Evolutionary conservation across 805 yeast species (phyloP), one percentile per base, ranked within the genome.

Genomic region (Helenozyma rhizophorensis): DNA sequence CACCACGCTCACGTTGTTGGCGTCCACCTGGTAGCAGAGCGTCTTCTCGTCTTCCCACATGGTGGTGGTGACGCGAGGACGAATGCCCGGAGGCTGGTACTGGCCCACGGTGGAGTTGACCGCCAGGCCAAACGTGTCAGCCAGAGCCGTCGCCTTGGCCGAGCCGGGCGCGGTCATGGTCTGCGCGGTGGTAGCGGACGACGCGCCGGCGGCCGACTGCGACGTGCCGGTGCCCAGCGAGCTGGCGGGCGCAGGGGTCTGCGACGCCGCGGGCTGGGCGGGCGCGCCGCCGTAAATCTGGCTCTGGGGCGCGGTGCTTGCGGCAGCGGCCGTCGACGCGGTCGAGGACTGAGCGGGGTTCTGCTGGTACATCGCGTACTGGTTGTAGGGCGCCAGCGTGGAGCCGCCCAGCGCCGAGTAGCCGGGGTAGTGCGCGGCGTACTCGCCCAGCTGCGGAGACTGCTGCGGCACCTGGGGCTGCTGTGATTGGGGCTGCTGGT

Each of bases 21-120:
- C 89, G 50, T 83, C 93, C 19, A 84, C 90, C 58, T 83, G 93
- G 62, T 83, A 84, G 53, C 93, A 84, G 32, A 84, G 58, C 1
- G 94, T 84, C 46, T 81, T 80, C 51, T 84, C 94, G 53, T 84
- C 94, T 52, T 84, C 93, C 95, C 95, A 84, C 74, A 81, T 74
- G n/a, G 93, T 83, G 14, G 93, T 83, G 32, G 88, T 81, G 32
- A 83, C 86, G 40, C 80, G 65, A 7, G 83, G 85, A 21, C 82
- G 49, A 34, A 66, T 55, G 3, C 70, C 70, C 2, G 70, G 68
- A 5, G 71, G 71, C 46, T 65, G 73, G 43, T 55, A 65, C 39
- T 64, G 72, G 26, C 71, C 72, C 30, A 63, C 68, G 6, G 60
- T 43, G 11, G 67, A 58, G 37, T 42, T 51, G 25, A 42, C 37